A percentile compares a stretch with the other conserved stretches of the same genome.
These are phyloP conservation scores for Musa troglodytarum DNA, from an alignment of 176 grass and related monocot genomes.

Conservation along the genomic window DNA sequence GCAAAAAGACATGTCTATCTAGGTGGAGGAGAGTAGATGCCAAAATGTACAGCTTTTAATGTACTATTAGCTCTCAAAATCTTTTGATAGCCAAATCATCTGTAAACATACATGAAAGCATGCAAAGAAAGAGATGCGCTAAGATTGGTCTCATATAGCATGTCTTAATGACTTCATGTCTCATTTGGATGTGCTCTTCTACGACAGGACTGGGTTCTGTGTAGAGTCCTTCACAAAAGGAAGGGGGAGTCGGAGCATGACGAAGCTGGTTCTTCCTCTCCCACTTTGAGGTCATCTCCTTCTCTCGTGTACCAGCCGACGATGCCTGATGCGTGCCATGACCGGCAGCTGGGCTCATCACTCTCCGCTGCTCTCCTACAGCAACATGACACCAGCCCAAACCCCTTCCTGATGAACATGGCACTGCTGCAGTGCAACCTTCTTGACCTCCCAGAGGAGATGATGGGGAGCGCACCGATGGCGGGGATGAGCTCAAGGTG, in stretches of 20 bases:
- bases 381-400: conserved; percentile 8
- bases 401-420: conserved; percentile 13
- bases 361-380: background rate
- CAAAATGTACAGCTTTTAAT: too few relatives aligned
- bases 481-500: conserved; percentile 24
- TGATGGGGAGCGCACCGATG: conserved; percentile 18
- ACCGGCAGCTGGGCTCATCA: conserved; percentile 22
- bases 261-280: conserved; percentile 11
- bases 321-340: background rate
- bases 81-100: too few relatives aligned
- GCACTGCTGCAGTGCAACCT: conserved; percentile 34
- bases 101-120: too few relatives aligned
- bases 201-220: conserved; percentile 78
- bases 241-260: conserved; percentile 48
- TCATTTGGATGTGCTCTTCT: too few relatives aligned
- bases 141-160: too few relatives aligned
- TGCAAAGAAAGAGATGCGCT: too few relatives aligned
- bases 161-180: too few relatives aligned
- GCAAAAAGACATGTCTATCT: background rate
- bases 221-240: conserved; percentile 74
- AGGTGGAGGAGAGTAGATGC: too few relatives aligned
- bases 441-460: conserved; percentile 30
- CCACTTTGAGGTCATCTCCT: conserved; percentile 25
- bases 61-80: too few relatives aligned
- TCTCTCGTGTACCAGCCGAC: conserved; percentile 3